Conservation (phyloP, 352 stramenopile genomes). For the Phytophthora nicotianae region DNA sequence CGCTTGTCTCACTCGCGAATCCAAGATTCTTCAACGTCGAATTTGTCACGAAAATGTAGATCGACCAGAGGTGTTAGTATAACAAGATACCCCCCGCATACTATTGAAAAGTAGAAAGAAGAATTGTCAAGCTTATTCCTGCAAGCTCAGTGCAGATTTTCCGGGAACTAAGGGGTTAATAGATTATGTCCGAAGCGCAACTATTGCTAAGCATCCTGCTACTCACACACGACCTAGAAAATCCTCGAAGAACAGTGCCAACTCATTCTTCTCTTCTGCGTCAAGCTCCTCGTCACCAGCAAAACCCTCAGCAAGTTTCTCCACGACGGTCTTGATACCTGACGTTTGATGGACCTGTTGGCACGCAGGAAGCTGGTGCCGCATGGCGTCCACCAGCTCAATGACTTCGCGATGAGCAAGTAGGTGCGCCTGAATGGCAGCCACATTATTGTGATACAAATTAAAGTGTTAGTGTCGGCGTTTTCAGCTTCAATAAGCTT, state of each 20-base stretch:
- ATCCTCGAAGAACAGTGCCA: conserved; percentile 46
- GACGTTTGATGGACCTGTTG: conserved; percentile 43
- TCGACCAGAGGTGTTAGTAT: no score
- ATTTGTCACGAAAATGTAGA: no score
- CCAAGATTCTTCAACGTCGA: no score
- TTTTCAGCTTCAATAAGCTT: background rate
- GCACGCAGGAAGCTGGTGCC: conserved; percentile 63
- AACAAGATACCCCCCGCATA: no score
- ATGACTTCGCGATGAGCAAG: conserved; percentile 51
- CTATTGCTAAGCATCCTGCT: conserved; percentile 8
- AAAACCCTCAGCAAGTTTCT: conserved; percentile 31
- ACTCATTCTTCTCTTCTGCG: conserved; percentile 58
- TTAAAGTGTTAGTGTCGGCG: conserved; percentile 1
- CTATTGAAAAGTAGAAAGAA: no score
- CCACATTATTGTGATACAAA: background rate
- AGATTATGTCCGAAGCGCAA: conserved; percentile 22
- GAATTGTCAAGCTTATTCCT: no score
- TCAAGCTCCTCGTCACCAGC: conserved; percentile 48
- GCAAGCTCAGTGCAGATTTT: conserved; percentile 1
- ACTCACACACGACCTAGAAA: conserved; percentile 37
- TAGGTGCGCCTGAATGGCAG: conserved; percentile 35
- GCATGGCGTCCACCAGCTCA: conserved; percentile 66
- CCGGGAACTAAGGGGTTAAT: conserved; percentile 6
- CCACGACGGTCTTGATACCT: conserved; percentile 47
- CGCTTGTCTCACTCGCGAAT: no score